A percentile compares a stretch with the other conserved stretches of the same genome.
Conservation (phyloP, 78 protist species). For the Tieghemostelium lacteum region DNA sequence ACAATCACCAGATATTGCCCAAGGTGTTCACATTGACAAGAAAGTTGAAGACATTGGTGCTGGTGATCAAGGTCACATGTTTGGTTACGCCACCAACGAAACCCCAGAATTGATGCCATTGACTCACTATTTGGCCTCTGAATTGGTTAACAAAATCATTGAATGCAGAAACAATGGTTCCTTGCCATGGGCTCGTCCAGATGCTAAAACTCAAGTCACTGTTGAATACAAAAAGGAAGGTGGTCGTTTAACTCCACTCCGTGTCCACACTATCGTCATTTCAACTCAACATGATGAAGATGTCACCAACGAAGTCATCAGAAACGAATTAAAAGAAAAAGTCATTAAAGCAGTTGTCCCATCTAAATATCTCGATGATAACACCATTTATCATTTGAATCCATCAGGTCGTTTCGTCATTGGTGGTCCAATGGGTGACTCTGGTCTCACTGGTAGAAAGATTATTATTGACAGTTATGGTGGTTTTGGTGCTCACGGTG, state of each 20-base stretch:
- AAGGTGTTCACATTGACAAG: slow-evolving; percentile 95
- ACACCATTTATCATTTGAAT: slow-evolving; percentile 98
- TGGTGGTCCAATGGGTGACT: slow-evolving; percentile 99
- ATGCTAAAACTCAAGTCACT: slow-evolving; percentile 99
- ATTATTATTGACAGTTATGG: slow-evolving; percentile 99
- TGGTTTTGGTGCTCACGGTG: slow-evolving; percentile 99
- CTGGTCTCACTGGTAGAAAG: slow-evolving; percentile 99
- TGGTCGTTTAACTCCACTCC: slow-evolving; percentile 91
- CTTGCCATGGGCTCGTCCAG: slow-evolving; percentile 98
- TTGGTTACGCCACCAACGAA: slow-evolving; percentile 99
- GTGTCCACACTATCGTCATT: slow-evolving; percentile 98
- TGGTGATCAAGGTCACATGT: slow-evolving; percentile 99
- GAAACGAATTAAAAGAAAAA: slow-evolving; percentile 89
- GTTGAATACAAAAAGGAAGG: slow-evolving; percentile 95
- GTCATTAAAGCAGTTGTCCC: slow-evolving; percentile 95
- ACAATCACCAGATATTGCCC: slow-evolving; percentile 99
- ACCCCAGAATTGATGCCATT: slow-evolving; percentile 97
- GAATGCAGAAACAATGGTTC: slow-evolving; percentile 95
- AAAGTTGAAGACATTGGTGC: slow-evolving; percentile 97
- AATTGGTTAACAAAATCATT: slow-evolving; percentile 91
- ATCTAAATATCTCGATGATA: slow-evolving; percentile 92
- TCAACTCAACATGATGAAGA: slow-evolving; percentile 99
- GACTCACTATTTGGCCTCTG: slow-evolving; percentile 94
- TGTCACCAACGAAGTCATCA: slow-evolving; percentile 93
- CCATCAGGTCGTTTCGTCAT: slow-evolving; percentile 99